Evolutionary conservation across 2,329 filamentous ascomycete species (phyloP), one percentile per base, ranked within the genome.

Genomic region (Hymenoscyphus fructigenus): DNA sequence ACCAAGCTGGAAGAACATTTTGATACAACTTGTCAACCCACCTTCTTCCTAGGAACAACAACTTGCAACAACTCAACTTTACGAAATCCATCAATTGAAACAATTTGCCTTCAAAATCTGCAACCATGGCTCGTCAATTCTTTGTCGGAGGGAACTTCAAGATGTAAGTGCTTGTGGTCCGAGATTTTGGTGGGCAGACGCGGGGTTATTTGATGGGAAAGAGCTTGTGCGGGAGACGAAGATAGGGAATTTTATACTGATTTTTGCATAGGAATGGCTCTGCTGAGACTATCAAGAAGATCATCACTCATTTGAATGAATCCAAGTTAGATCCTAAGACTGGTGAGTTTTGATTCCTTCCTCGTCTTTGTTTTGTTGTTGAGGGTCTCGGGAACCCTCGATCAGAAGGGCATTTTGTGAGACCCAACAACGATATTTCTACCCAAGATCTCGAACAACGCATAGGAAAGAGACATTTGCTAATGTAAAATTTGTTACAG

Each of bases 111-210:
- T 47, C 44, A 36, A 61, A 29, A 57, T 47, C 60, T 53, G 60
- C 60, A 56, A 76, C 69, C 74, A 97, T 96, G 93, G 86, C 89
- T 86, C 93, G 93, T 85, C 91, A 93, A 85, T 97, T 96, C 86
- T 96, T 97, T 80, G 91, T 97, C 80, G 93, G 93, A 81, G 93
- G 93, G 78, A 99, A 99, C 90, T 98, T 98, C 85, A 98, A 99
- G 87, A 98, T 98, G 93, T 96, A 83, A 78, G 85, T 79, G 44
- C 57, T 65, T 36, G 68, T 38, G 36, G 36, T 66, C 57, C 32
- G 55, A 29, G 20, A 47, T 26, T 53, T 50, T 47, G 28, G 26
- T 50, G 41, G 44, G 59, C 23, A 28, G 26, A 15, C 38, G 34
- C 63, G 62, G 23, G 63, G 29, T 41, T n/a, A 23, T 53, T 26